Evolutionary conservation across 257 asterid genomes (phyloP).

Genomic region (Forsythia suspensa): DNA sequence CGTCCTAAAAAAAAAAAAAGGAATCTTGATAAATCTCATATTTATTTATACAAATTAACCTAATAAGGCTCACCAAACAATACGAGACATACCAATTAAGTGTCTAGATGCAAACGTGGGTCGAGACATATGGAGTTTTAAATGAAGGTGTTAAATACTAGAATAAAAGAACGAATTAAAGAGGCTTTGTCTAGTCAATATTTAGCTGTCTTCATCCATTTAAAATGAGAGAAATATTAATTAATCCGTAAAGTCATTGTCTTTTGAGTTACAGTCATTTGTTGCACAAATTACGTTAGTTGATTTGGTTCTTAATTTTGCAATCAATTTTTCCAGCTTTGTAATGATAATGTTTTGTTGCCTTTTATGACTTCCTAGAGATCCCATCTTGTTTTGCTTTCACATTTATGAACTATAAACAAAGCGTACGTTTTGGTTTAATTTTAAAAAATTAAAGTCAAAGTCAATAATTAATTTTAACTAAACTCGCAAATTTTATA

Average conservation of each 20-base stretch:
- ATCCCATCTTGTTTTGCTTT: background rate
- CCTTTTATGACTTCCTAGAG: constrained; percentile 11
- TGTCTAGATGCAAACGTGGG: background rate
- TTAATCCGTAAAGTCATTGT: constrained; percentile 19
- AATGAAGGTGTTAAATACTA: too few relatives aligned
- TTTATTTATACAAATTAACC: background rate
- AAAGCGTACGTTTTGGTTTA: too few relatives aligned
- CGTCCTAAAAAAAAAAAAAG: too few relatives aligned
- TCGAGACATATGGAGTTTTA: background rate
- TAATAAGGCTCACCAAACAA: background rate
- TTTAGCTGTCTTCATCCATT: background rate
- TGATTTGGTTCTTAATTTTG: constrained; percentile 20
- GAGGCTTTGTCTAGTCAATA: background rate
- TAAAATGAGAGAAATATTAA: constrained; percentile 1
- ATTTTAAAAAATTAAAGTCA: too few relatives aligned
- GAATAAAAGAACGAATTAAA: background rate
- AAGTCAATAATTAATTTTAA: too few relatives aligned
- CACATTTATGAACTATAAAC: background rate
- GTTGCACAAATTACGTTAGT: constrained; percentile 17
- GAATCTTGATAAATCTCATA: too few relatives aligned
- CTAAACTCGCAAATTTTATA: too few relatives aligned
- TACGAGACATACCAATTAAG: background rate
- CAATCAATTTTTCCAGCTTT: constrained; percentile 20
- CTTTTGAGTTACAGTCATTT: constrained; percentile 17
- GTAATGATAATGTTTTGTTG: constrained; percentile 5